phyloP scores from a whole-genome alignment of 495 filamentous ascomycete genomes.

The Hypoxylon subgilvum region DNA sequence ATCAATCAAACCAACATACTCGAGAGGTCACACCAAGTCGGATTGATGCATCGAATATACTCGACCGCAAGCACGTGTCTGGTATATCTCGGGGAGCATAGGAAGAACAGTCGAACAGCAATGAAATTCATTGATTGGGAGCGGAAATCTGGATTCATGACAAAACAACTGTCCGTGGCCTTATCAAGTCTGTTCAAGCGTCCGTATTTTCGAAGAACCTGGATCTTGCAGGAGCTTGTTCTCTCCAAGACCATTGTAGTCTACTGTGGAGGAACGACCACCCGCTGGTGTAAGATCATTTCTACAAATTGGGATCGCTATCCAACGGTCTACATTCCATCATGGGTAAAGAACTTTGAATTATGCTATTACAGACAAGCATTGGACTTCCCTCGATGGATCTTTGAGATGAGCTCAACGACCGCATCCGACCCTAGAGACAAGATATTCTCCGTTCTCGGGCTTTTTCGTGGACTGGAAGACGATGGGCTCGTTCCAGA shows the following conservation, averaged over 20 bases:
- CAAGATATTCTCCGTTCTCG: not conserved
- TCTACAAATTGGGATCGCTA: not conserved
- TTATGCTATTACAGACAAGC: not conserved
- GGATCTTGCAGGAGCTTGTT: slow-evolving; percentile 7
- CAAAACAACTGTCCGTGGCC: not conserved
- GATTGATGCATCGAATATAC: slow-evolving; percentile 30
- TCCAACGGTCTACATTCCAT: not conserved
- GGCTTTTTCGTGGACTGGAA: not conserved
- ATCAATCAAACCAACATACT: slow-evolving; percentile 36
- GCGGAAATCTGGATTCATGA: not conserved
- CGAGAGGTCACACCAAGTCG: slow-evolving; percentile 34
- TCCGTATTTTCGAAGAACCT: slow-evolving; percentile 7
- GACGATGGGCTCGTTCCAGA: not conserved
- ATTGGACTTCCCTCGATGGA: too few relatives aligned
- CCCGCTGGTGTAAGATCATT: not conserved
- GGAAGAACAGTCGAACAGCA: not conserved
- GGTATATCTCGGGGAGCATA: not conserved
- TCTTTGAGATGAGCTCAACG: not conserved
- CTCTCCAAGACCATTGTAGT: not conserved
- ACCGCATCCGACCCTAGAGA: slow-evolving; percentile 3
- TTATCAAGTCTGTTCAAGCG: not conserved
- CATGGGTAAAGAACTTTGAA: not conserved
- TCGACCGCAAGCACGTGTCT: slow-evolving; percentile 6
- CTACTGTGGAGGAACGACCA: not conserved
- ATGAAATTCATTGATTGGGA: not conserved